Percentiles rank a stretch among this genome's conserved stretches.
These are phyloP conservation scores for Vinca major DNA, from an alignment of 305 asterid species.

Conservation along the genomic window DNA sequence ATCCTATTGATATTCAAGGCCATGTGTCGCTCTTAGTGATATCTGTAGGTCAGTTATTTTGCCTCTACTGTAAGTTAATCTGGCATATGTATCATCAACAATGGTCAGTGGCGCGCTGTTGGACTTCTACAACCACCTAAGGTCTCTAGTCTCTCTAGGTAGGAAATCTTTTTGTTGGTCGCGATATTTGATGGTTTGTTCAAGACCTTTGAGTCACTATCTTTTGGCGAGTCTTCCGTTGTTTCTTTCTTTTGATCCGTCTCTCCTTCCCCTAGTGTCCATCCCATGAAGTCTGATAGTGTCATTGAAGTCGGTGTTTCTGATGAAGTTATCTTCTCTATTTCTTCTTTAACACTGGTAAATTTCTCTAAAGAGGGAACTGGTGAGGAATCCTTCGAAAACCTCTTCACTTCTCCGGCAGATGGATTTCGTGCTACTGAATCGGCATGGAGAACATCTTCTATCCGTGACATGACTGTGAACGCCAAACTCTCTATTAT, in stretches of 20 bases:
- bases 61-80: conserved; percentile 18
- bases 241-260: conserved; percentile 26
- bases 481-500: conserved; percentile 78
- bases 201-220: conserved; percentile 15
- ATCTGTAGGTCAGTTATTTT: conserved; percentile 17
- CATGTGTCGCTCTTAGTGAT: conserved; percentile 13
- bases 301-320: conserved; percentile 40
- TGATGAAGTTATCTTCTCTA: conserved; percentile 23
- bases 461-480: conserved; percentile 68
- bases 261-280: conserved; percentile 40
- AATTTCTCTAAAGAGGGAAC: conserved; percentile 5
- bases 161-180: conserved; percentile 42
- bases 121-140: conserved; percentile 62
- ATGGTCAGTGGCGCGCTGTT: conserved; percentile 51
- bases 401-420: conserved; percentile 20
- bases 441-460: conserved; percentile 69
- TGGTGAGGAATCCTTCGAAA: conserved; percentile 16
- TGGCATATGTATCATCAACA: conserved; percentile 7
- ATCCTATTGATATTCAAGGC: conserved; percentile 19
- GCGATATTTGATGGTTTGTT: conserved; percentile 28
- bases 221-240: conserved; percentile 18
- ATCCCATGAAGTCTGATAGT: conserved; percentile 55
- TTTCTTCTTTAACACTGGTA: conserved; percentile 29
- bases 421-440: conserved; percentile 28
- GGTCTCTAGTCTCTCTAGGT: conserved; percentile 52